Base-by-base conservation (phyloP, 1,284 basidiomycete genomes). In the Cystobasidium slooffiae region DNA sequence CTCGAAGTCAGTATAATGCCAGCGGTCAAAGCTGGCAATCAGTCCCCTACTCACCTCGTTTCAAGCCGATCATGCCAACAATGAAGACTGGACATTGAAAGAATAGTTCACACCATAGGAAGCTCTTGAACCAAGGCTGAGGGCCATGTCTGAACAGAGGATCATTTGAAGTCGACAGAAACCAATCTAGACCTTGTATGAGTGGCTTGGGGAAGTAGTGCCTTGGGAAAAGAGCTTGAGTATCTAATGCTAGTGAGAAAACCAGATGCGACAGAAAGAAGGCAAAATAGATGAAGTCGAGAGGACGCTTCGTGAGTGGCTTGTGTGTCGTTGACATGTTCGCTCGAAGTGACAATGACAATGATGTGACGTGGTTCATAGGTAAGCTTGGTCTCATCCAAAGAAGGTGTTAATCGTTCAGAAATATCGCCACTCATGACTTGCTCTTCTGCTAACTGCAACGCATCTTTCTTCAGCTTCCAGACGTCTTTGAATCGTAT, bases 81-180 rank as follows among this genome's bases (percentile, higher is more conserved):
- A 66, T 31, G 43, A 73, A 73, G 44, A 73, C 56, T 22, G 63
- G 62, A 14, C 37, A 43, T 47, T 73, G 70, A 20, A 73, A 52
- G 12, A 73, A 43, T 1, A 73, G 20, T 37, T 66, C 70, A n/a
- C 31, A 24, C 51, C 49, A 55, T 5, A 66, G 39, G 31, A 47
- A 73, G 9, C 62, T n/a, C 41, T 58, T 55, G 62, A 73, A 59
- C 70, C 70, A 73, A 22, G 58, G 20, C 24, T 46, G 18, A 14
- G 22, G 31, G 0, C 31, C 59, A 22, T n/a, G 24, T 22, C 63
- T 47, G n/a, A 73, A 43, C 43, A 66, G 20, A 24, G 70, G 70
- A 56, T 73, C 70, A 37, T 66, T 66, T 31, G 62, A 55, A 24
- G 41, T 55, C 18, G 24, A 22, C 0, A 59, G 51, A 16, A 16